Evolutionary conservation across 2,329 filamentous ascomycete species (phyloP).

Genomic region (Pseudogymnoascus destructans): DNA sequence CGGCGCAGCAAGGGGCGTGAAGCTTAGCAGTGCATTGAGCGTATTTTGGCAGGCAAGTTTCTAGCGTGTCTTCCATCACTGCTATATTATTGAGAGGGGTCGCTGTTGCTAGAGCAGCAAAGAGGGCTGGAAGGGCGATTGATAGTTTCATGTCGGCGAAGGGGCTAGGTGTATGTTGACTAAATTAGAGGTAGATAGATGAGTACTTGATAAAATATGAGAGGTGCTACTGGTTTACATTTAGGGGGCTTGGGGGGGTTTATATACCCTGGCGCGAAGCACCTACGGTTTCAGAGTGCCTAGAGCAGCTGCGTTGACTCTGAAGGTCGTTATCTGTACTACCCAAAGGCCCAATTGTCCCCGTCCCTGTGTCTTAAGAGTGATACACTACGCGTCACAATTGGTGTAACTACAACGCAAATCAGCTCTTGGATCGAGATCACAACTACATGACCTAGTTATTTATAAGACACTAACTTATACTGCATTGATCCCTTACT

Average conservation of each 20-base stretch:
- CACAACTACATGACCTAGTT: too few relatives aligned
- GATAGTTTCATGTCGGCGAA: neutral
- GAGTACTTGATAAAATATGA: neutral
- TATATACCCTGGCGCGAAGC: neutral
- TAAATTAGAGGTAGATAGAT: neutral
- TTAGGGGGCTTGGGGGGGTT: neutral
- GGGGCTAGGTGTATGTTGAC: neutral
- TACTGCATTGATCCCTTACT: too few relatives aligned
- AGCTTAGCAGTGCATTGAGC: too few relatives aligned
- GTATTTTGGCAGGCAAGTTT: neutral
- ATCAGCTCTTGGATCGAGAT: too few relatives aligned
- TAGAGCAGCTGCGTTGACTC: neutral
- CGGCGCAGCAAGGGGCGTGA: too few relatives aligned
- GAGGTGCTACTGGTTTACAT: neutral
- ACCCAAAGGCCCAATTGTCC: neutral
- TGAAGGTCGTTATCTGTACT: neutral
- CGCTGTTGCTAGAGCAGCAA: neutral
- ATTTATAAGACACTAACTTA: too few relatives aligned
- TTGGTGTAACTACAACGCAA: too few relatives aligned
- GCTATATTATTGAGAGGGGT: neutral
- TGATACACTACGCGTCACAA: too few relatives aligned
- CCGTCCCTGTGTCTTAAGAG: too few relatives aligned
- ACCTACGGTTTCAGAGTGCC: neutral
- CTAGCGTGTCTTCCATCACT: neutral
- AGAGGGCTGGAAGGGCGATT: neutral